A percentile compares a stretch with the other conserved stretches of the same genome.
Evolutionary conservation across 148 eudicot genomes (phyloP).

Genomic region (Fagopyrum esculentum): DNA sequence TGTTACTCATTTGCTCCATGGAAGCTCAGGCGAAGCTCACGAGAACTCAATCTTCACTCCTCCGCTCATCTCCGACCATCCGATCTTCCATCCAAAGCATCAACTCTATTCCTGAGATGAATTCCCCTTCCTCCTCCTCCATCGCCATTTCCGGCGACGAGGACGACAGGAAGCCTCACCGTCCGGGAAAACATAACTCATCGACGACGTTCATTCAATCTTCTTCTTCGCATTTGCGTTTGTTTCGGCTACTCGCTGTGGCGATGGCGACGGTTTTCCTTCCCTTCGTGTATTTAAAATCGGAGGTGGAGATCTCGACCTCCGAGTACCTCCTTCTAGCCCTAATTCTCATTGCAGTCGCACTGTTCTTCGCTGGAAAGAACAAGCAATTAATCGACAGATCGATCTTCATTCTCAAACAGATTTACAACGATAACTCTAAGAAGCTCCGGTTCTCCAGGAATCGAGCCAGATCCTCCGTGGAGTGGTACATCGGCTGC

Average conservation of each 20-base stretch:
- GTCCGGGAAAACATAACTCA: neutral
- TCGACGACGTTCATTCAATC: neutral
- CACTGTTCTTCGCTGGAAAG: constrained; percentile 37
- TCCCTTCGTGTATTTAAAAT: constrained; percentile 26
- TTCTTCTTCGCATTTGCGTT: neutral
- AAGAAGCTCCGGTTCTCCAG: constrained; percentile 17
- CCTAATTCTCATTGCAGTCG: constrained; percentile 47
- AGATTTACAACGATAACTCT: constrained; percentile 12
- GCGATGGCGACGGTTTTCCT: constrained; percentile 26
- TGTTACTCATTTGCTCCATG: constrained; percentile 25
- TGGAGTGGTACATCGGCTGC: constrained; percentile 55
- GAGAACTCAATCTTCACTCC: constrained; percentile 69
- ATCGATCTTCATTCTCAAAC: constrained; percentile 16
- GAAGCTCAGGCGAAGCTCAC: constrained; percentile 62
- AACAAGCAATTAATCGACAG: constrained; percentile 32
- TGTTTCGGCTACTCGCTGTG: constrained; percentile 21
- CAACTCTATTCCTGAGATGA: constrained; percentile 21
- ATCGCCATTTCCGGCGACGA: neutral
- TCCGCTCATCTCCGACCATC: constrained; percentile 78
- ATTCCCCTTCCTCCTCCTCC: constrained; percentile 1
- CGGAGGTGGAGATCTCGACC: constrained; percentile 33
- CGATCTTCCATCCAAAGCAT: constrained; percentile 69
- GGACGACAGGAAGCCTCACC: constrained; percentile 8
- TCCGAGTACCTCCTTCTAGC: constrained; percentile 56
- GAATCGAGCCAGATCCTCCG: constrained; percentile 31